Conservation (phyloP, 2,329 filamentous ascomycete genomes). For the Aschersonia sp. region DNA sequence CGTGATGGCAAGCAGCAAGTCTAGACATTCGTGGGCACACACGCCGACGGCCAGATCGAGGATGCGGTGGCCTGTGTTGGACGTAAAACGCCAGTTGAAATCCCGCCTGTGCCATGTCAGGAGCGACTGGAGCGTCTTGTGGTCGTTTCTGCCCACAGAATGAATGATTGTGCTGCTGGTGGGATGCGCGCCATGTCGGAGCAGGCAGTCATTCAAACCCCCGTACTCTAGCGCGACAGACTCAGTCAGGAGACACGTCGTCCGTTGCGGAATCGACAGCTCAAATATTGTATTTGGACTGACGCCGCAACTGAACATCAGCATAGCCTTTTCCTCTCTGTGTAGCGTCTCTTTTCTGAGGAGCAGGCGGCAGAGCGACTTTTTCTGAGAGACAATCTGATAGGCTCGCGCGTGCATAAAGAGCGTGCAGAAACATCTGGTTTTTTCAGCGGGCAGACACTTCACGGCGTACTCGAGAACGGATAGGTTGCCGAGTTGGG, state of each 20-base stretch:
- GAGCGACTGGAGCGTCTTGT: not conserved
- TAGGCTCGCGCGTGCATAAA: not conserved
- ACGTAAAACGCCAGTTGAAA: not conserved
- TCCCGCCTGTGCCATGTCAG: not conserved
- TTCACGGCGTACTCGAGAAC: not conserved
- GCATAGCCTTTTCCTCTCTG: not conserved
- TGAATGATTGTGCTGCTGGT: not conserved
- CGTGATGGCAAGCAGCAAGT: not conserved
- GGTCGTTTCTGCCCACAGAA: not conserved
- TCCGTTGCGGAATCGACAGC: not conserved
- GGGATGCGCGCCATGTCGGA: not conserved
- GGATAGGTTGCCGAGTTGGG: not conserved
- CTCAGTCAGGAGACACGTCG: not conserved
- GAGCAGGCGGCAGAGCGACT: not conserved
- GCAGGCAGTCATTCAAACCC: not conserved
- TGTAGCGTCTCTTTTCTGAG: not conserved
- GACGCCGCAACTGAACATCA: not conserved
- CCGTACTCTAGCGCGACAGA: not conserved
- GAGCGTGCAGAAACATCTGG: not conserved
- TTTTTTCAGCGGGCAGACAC: not conserved
- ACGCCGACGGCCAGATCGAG: conserved; percentile 1
- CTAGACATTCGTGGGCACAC: not conserved
- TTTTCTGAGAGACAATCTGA: not conserved
- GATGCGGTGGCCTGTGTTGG: not conserved
- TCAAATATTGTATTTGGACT: not conserved